phyloP scores from a whole-genome alignment of 75 land plant genomes.

The Pinus taeda region DNA sequence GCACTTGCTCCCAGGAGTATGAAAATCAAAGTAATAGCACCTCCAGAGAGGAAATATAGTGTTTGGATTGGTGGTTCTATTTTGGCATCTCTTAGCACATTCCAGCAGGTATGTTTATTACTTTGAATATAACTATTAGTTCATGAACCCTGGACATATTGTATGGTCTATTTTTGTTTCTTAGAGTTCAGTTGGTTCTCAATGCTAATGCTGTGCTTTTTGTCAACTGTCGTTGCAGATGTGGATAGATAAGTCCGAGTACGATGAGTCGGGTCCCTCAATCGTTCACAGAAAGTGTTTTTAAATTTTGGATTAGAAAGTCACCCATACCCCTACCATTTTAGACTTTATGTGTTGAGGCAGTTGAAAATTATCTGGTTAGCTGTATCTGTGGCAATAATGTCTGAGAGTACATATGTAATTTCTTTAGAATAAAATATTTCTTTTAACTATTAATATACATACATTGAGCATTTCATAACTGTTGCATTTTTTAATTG shows the following conservation, averaged over 20 bases:
- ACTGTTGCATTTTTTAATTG: too few relatives aligned
- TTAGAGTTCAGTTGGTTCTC: neutral
- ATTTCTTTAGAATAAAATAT: too few relatives aligned
- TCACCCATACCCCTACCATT: too few relatives aligned
- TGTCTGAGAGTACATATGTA: too few relatives aligned
- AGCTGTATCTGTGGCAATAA: too few relatives aligned
- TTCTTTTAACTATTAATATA: too few relatives aligned
- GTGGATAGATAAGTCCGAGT: constrained; percentile 26
- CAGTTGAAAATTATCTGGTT: too few relatives aligned
- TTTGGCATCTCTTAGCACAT: constrained; percentile 56
- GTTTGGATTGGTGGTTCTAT: constrained; percentile 76
- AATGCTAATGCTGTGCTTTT: neutral
- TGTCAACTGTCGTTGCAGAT: constrained; percentile 2
- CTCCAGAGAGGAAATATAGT: constrained; percentile 65
- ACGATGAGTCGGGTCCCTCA: constrained; percentile 28
- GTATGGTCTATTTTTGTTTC: neutral
- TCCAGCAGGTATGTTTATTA: constrained; percentile 38
- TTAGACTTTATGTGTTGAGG: too few relatives aligned
- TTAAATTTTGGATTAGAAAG: neutral
- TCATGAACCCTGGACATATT: neutral
- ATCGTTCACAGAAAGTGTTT: constrained; percentile 29
- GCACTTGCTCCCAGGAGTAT: constrained; percentile 65
- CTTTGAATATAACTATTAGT: neutral
- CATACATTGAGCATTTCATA: too few relatives aligned
- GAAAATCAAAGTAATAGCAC: constrained; percentile 67